Evolutionary conservation across 495 filamentous ascomycete genomes (phyloP).

Genomic region (Neurospora discreta): DNA sequence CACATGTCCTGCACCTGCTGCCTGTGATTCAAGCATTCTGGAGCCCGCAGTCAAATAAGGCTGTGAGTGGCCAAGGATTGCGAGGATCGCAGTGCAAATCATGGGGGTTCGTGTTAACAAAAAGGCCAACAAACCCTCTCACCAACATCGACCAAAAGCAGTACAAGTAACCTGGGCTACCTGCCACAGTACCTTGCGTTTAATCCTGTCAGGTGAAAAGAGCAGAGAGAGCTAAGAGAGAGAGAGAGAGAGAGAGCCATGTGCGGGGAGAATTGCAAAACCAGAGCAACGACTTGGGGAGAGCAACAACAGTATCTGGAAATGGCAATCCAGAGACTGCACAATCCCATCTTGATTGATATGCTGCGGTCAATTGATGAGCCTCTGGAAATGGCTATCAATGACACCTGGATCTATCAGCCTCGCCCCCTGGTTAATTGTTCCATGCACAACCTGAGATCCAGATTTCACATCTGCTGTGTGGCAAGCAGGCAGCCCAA

Average conservation of each 20-base stretch:
- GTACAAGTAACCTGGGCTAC: slow-evolving; percentile 15
- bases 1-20: slow-evolving; percentile 6
- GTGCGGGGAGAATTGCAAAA: slow-evolving; percentile 5
- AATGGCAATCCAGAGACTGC: not conserved
- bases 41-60: slow-evolving; percentile 8
- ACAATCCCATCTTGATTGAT: slow-evolving; percentile 7
- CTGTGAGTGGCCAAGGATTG: slow-evolving; percentile 14
- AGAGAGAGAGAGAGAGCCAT: slow-evolving; percentile 2
- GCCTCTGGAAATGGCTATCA: slow-evolving; percentile 16
- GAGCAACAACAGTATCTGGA: not conserved
- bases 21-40: slow-evolving; percentile 11
- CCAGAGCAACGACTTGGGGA: not conserved
- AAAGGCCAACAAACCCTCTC: slow-evolving; percentile 3
- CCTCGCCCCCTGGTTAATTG: slow-evolving; percentile 17
- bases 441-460: slow-evolving; percentile 10
- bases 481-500: not conserved
- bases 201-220: slow-evolving; percentile 7
- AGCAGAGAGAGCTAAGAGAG: slow-evolving; percentile 4
- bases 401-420: slow-evolving; percentile 10
- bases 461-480: slow-evolving; percentile 2
- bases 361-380: slow-evolving; percentile 5
- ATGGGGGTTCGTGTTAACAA: slow-evolving; percentile 3
- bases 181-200: slow-evolving; percentile 1
- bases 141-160: slow-evolving; percentile 4
- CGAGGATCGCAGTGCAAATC: slow-evolving; percentile 10